Evolutionary conservation across 352 stramenopile genomes (phyloP), one percentile per base, ranked within the genome.

Genomic region (Phytophthora litchii): DNA sequence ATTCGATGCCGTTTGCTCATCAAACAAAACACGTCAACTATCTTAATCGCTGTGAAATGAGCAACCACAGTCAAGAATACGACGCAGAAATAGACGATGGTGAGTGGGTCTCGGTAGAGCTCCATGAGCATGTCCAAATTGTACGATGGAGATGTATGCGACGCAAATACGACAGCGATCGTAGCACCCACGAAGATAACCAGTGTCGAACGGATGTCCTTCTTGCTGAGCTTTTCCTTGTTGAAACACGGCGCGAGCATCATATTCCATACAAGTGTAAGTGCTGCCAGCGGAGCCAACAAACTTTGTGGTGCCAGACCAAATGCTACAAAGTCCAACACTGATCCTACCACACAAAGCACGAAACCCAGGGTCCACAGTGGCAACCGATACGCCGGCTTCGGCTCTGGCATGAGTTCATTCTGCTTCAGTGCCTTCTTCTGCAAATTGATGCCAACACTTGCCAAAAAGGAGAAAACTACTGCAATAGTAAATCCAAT

Each of bases 221-320:
- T 90, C 12, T 67, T 76, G 9, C 74, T 86, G 11, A 96, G 73
- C 43, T 91, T 89, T 42, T 96, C 88, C 61, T 93, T 94, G 60
- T 95, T 94, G 41, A 96, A 91, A 34, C 83, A 89, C 3, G 85
- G 81, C 5, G 88, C 88, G 8, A 96, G 72, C 63, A 94, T 89
- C 70, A 97, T 92, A 64, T 97, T 97, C 83, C 88, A 97, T 14
- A 97, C 91, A 10, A 97, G 78, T 34, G 87, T 95, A n/a, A 97
- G 72, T 7, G 91, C 89, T 2, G 88, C 91, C 0, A 97, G 54
- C 1, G 90, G 91, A 1, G 88, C 89, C 36, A 97, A 50, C 0
- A 97, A 60, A 47, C 84, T 96, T 68, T 96, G 88, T 6, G 91
- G 90, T 5, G 91, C 91, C 13, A 97, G 57, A 0, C 91, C 91